Evolutionary conservation across 495 filamentous ascomycete species (phyloP), one percentile per base, ranked within the genome.

Genomic region (Xylaria scruposa): DNA sequence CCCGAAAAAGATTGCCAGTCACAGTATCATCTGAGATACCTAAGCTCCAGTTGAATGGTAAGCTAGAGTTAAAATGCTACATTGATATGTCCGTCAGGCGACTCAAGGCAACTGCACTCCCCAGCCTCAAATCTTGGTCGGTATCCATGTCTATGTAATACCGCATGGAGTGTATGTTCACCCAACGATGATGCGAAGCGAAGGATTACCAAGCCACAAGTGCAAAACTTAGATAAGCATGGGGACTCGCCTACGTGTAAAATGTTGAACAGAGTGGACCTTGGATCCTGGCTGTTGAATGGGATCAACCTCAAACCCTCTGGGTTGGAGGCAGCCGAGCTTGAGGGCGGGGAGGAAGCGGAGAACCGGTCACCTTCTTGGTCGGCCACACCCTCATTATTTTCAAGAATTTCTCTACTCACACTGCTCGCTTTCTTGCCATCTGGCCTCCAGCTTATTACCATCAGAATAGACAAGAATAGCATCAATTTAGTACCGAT

Each of bases 91-190:
- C 15, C 29, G 26, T 56, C 2, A 44, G 36, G 60, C n/a, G 44
- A 44, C 24, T 62, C n/a, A 42, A 42, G 60, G 60, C 60, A 42
- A 40, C 60, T 17, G 15, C 12, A 62, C 53, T 12, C 53, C 53
- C 9, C 15, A 56, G 26, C 6, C 53, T 29, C 12, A 13, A 56
- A 4, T 56, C 53, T 15, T 24, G 21, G 51, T 54, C 15, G 21
- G 51, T 29, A 53, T 10, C 49, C 10, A 26, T 54, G 51, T 15
- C 21, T 3, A 24, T 17, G 13, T 54, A 15, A 26, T 54, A 15
- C 51, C 21, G 6, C 51, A 54, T 21, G 12, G 53, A 31, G 13
- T 1, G 12, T 31, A 31, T 56, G 24, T 56, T 7, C 0, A 15
- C 1, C 4, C 8, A 24, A 4, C 7, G 9, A 9, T 3, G 9